These are phyloP conservation scores for Crithidia brevicula DNA, from an alignment of 208 protist genomes.

Conservation along the genomic window DNA sequence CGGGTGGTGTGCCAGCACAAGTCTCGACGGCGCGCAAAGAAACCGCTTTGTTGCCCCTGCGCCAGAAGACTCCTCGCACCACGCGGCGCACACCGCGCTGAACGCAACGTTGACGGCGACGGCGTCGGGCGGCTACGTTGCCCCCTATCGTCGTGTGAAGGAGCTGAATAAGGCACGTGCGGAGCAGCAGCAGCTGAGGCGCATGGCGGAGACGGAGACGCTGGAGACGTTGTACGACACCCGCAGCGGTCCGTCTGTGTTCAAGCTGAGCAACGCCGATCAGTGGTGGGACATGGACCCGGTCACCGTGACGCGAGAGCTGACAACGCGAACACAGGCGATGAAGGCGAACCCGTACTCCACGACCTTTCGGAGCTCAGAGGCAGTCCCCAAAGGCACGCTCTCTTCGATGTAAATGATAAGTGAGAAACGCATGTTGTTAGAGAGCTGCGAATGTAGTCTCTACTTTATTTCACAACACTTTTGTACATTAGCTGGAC, in stretches of 20 bases:
- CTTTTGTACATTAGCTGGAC: constrained; percentile 2
- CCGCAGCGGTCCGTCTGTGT: constrained; percentile 40
- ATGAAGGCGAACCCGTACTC: constrained; percentile 44
- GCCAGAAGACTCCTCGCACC: constrained; percentile 13
- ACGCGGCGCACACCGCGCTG: constrained; percentile 36
- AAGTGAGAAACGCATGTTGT: too few species aligned
- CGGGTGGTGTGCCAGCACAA: constrained; percentile 57
- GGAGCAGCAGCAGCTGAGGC: constrained; percentile 26
- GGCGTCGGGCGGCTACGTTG: constrained; percentile 45
- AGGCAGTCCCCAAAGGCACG: background rate
- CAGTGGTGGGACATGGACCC: constrained; percentile 78
- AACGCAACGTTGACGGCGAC: constrained; percentile 37
- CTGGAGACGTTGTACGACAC: constrained; percentile 31
- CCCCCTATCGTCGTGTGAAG: constrained; percentile 40
- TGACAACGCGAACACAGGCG: constrained; percentile 20
- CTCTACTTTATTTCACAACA: too few species aligned
- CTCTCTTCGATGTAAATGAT: background rate
- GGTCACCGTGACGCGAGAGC: constrained; percentile 42
- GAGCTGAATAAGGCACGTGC: constrained; percentile 35
- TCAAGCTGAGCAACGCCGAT: constrained; percentile 87
- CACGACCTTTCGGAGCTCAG: constrained; percentile 17
- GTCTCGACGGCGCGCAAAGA: constrained; percentile 18
- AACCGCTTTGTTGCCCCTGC: constrained; percentile 27
- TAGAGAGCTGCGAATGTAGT: too few species aligned
- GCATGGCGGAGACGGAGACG: constrained; percentile 23